Percentiles rank a stretch among this genome's conserved stretches.
Evolutionary conservation across 768 basidiomycete species (phyloP).

Genomic region (Collybia sp.): DNA sequence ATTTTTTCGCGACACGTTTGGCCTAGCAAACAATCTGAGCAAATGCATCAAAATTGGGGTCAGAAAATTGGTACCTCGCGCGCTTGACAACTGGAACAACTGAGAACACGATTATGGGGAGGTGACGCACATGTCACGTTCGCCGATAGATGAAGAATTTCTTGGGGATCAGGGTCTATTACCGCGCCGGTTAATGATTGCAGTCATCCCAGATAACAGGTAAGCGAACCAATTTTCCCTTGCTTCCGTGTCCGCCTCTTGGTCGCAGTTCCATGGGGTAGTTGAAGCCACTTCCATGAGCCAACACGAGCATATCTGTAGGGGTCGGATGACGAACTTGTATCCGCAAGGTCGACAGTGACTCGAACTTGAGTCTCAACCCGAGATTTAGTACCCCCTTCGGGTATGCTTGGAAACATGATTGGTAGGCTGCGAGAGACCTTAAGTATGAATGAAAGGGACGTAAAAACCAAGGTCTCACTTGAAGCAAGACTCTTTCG

Average conservation of each 20-base stretch:
- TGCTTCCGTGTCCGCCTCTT: constrained; percentile 84
- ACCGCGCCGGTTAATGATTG: constrained; percentile 11
- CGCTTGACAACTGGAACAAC: constrained; percentile 84
- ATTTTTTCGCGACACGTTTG: constrained; percentile 85
- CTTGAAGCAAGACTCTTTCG: constrained; percentile 77
- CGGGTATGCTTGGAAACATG: constrained; percentile 79
- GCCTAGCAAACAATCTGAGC: constrained; percentile 41
- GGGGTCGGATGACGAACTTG: constrained; percentile 57
- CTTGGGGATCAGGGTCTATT: constrained; percentile 61
- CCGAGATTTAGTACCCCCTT: constrained; percentile 80
- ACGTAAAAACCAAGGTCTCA: constrained; percentile 27
- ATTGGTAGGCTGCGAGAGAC: constrained; percentile 59
- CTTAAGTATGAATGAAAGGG: constrained; percentile 8
- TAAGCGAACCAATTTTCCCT: constrained; percentile 64
- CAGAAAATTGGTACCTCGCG: constrained; percentile 58
- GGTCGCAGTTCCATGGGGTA: constrained; percentile 79
- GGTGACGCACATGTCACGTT: constrained; percentile 79
- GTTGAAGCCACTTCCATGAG: constrained; percentile 84
- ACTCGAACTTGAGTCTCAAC: constrained; percentile 95
- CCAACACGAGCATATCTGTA: constrained; percentile 74
- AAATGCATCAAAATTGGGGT: neutral
- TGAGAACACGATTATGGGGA: constrained; percentile 70
- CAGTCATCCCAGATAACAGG: constrained; percentile 3
- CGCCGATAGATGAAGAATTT: constrained; percentile 68
- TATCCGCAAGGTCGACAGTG: constrained; percentile 71